Evolutionary conservation across 345 rosid genomes (phyloP).

Genomic region (Gossypium rotundifolium): DNA sequence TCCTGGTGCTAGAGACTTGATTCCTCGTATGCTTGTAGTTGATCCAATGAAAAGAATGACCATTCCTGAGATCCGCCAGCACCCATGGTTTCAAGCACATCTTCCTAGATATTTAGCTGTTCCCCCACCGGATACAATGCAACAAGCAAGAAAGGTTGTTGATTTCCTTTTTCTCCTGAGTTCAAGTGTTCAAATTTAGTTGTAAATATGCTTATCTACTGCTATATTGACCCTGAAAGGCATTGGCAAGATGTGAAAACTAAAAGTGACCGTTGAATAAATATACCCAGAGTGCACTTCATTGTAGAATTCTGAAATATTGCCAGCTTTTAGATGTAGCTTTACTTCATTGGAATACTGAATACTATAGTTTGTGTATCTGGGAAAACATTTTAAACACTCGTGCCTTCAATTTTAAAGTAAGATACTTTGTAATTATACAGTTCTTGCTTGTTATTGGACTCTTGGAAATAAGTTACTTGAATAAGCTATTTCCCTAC

Average conservation of each 20-base stretch:
- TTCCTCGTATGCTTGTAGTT: conserved; percentile 91
- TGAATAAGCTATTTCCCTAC: neutral
- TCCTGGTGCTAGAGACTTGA: conserved; percentile 83
- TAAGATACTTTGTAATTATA: neutral
- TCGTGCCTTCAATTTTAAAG: neutral
- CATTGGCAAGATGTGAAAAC: neutral
- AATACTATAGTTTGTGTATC: neutral
- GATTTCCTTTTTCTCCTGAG: neutral
- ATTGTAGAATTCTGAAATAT: neutral
- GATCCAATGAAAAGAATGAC: conserved; percentile 87
- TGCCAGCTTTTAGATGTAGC: neutral
- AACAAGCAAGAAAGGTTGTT: conserved; percentile 73
- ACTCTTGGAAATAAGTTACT: neutral
- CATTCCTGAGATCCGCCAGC: conserved; percentile 86
- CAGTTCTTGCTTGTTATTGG: neutral
- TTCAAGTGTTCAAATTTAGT: neutral
- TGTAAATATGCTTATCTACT: neutral
- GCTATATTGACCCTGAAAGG: neutral
- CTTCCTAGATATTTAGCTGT: conserved; percentile 89
- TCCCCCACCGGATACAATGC: conserved; percentile 72
- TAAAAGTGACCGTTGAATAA: neutral
- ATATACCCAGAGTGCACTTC: neutral
- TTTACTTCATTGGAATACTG: neutral
- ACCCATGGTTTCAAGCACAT: conserved; percentile 82
- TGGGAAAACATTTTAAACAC: neutral